phyloP scores from a whole-genome alignment of 371 early-diverging fungal genomes.

The Nematocida sp. region DNA sequence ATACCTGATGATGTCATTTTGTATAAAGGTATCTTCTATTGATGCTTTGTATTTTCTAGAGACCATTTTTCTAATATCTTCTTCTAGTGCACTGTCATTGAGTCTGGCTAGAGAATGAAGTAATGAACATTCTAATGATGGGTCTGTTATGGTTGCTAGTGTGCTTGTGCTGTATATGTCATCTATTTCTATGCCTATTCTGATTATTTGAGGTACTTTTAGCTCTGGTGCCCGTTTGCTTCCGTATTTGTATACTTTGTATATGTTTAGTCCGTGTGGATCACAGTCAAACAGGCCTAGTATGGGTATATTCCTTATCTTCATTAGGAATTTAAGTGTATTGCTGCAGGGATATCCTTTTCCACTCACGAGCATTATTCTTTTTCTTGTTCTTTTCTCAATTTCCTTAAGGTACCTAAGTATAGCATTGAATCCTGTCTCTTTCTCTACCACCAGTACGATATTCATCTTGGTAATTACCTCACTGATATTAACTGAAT shows the following conservation, averaged over 20 bases:
- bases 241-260: constrained; percentile 54
- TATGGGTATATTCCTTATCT: constrained; percentile 15
- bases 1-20: background rate
- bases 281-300: constrained; percentile 63
- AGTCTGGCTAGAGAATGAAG: background rate
- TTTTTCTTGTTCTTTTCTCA: background rate
- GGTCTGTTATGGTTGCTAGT: background rate
- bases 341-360: constrained; percentile 64
- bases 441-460: constrained; percentile 63
- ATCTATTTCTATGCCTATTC: constrained; percentile 51
- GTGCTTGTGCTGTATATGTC: too few species aligned
- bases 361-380: constrained; percentile 59
- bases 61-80: constrained; percentile 19
- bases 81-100: background rate
- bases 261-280: constrained; percentile 63
- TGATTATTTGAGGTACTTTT: constrained; percentile 23
- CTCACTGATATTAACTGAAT: too few species aligned
- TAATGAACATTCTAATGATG: background rate
- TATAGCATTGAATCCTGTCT: constrained; percentile 55
- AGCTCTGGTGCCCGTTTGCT: constrained; percentile 11
- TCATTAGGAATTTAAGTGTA: constrained; percentile 57
- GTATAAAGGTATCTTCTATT: constrained; percentile 22
- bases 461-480: background rate
- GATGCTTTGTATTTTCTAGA: constrained; percentile 21
- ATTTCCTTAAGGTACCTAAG: background rate